These are phyloP conservation scores for Cystobasidium tubakii DNA, from an alignment of 768 basidiomycete species.

Conservation along the genomic window DNA sequence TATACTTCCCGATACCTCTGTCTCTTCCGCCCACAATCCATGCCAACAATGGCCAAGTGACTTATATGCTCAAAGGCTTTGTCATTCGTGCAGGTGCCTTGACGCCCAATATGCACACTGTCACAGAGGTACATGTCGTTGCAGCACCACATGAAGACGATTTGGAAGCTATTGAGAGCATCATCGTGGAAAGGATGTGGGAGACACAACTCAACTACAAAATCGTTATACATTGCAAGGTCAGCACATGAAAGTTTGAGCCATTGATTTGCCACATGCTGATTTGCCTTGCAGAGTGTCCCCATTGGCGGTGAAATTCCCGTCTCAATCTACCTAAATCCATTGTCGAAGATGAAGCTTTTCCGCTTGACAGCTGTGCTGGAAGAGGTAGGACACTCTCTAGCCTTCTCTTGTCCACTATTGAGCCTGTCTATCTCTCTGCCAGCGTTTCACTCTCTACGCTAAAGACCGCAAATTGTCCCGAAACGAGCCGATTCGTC, in stretches of 20 bases:
- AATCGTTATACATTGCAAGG: conserved; percentile 44
- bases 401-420: neutral
- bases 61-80: conserved; percentile 71
- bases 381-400: conserved; percentile 60
- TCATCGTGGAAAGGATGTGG: conserved; percentile 84
- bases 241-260: neutral
- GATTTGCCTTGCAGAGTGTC: conserved; percentile 69
- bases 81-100: conserved; percentile 80
- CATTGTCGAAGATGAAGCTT: conserved; percentile 74
- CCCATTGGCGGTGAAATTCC: conserved; percentile 77
- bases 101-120: conserved; percentile 63
- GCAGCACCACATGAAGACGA: conserved; percentile 73
- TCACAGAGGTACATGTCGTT: conserved; percentile 68
- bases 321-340: conserved; percentile 71
- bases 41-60: conserved; percentile 68
- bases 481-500: conserved; percentile 62
- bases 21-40: conserved; percentile 70
- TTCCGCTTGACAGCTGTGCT: conserved; percentile 66
- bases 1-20: conserved; percentile 74
- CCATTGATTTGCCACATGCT: neutral
- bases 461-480: conserved; percentile 63
- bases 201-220: conserved; percentile 61
- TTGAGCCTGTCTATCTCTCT: too few species aligned
- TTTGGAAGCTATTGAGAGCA: conserved; percentile 69
- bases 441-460: conserved; percentile 65